Conservation (phyloP, 2,329 filamentous ascomycete species). For the Phyllosticta capitalensis region DNA sequence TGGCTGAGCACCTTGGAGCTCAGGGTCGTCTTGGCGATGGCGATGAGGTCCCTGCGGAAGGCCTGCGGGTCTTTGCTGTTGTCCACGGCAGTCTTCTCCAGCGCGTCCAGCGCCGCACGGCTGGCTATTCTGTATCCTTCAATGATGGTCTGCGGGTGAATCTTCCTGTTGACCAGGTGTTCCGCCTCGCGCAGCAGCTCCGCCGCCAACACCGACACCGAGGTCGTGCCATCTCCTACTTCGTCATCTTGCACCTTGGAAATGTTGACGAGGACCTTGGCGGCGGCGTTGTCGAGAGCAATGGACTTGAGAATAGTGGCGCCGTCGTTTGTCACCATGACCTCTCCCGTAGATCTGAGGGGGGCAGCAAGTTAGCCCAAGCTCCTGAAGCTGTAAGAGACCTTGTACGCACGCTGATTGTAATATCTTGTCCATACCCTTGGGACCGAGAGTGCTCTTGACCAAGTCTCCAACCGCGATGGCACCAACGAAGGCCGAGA, state of each 20-base stretch:
- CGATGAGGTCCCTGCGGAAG: constrained; percentile 80
- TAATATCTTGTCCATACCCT: constrained; percentile 98
- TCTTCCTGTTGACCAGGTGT: constrained; percentile 95
- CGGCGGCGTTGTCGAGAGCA: constrained; percentile 94
- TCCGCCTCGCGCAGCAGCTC: constrained; percentile 94
- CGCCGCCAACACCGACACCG: constrained; percentile 89
- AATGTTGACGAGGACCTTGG: constrained; percentile 97
- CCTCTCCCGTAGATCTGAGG: constrained; percentile 79
- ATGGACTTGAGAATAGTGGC: constrained; percentile 98
- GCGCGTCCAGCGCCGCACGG: constrained; percentile 70
- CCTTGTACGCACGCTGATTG: constrained; percentile 67
- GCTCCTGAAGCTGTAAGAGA: background rate
- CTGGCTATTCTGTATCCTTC: constrained; percentile 98
- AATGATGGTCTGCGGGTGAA: constrained; percentile 98
- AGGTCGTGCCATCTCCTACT: constrained; percentile 95
- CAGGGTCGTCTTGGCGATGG: constrained; percentile 88
- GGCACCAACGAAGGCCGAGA: constrained; percentile 95
- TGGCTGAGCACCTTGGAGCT: constrained; percentile 96
- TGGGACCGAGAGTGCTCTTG: constrained; percentile 92
- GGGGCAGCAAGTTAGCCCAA: constrained; percentile 17
- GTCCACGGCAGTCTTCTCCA: constrained; percentile 79
- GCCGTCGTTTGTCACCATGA: constrained; percentile 98
- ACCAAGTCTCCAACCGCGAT: constrained; percentile 96
- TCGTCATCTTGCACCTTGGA: constrained; percentile 99
- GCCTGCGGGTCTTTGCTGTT: constrained; percentile 74